A percentile compares a stretch with the other conserved stretches of the same genome.
Conservation (phyloP, 257 asterid species). For the Primulina tabacum region DNA sequence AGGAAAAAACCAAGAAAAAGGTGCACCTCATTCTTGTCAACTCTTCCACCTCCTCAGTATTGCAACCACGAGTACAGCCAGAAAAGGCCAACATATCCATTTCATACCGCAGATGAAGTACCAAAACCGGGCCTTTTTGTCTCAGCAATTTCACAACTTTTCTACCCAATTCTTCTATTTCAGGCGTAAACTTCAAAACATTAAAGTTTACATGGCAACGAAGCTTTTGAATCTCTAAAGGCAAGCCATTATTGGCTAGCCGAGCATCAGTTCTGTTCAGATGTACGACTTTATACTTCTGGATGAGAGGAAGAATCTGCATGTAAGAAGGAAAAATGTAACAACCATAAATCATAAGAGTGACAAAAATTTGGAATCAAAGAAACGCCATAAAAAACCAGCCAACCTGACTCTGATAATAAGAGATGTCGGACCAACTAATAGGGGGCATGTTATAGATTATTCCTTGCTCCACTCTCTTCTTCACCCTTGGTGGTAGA, state of each 20-base stretch:
- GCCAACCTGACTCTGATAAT: slow-evolving; percentile 75
- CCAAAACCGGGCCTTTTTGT: slow-evolving; percentile 83
- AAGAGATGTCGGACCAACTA: slow-evolving; percentile 95
- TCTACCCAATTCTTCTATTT: slow-evolving; percentile 90
- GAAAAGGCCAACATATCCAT: slow-evolving; percentile 99
- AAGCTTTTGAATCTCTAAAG: slow-evolving; percentile 81
- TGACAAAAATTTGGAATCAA: neutral
- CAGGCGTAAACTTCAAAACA: slow-evolving; percentile 80
- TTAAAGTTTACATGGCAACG: slow-evolving; percentile 90
- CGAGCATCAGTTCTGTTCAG: slow-evolving; percentile 89
- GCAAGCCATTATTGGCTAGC: slow-evolving; percentile 87
- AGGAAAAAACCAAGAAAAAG: neutral
- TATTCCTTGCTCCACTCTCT: slow-evolving; percentile 77
- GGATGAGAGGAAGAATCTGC: slow-evolving; percentile 91
- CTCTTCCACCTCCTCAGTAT: slow-evolving; percentile 74
- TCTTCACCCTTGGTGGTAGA: slow-evolving; percentile 83
- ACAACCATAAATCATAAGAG: slow-evolving; percentile 8
- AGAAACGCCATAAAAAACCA: slow-evolving; percentile 14
- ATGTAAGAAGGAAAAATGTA: slow-evolving; percentile 17
- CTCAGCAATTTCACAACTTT: slow-evolving; percentile 74
- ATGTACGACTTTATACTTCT: slow-evolving; percentile 87
- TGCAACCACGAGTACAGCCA: slow-evolving; percentile 95
- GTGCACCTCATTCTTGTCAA: slow-evolving; percentile 85
- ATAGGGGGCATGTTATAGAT: slow-evolving; percentile 78
- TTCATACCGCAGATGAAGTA: slow-evolving; percentile 95